These are phyloP conservation scores for Dactylellina parvicollis DNA, from an alignment of 2,329 filamentous ascomycete species.

Conservation along the genomic window DNA sequence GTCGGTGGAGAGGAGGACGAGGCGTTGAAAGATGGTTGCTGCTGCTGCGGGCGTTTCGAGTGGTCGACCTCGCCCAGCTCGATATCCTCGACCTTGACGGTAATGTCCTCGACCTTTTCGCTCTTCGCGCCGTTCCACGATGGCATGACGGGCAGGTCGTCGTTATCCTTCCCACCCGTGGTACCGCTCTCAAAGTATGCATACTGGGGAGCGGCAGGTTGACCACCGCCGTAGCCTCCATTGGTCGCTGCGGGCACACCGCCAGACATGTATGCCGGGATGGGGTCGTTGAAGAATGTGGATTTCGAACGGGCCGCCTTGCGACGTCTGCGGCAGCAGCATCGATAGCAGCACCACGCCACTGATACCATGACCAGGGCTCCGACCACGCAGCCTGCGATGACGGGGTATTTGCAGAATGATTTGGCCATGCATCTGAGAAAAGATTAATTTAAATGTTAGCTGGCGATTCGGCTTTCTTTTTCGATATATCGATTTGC, in stretches of 20 bases:
- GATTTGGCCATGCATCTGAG: conserved; percentile 47
- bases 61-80: conserved; percentile 45
- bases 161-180: conserved; percentile 43
- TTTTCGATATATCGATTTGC: no score
- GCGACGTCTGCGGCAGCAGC: conserved; percentile 51
- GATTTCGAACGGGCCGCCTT: conserved; percentile 40
- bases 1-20: conserved; percentile 26
- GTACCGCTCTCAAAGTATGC: conserved; percentile 56
- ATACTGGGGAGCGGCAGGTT: conserved; percentile 54
- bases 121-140: conserved; percentile 55
- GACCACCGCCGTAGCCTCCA: neutral
- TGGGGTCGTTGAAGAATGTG: conserved; percentile 49
- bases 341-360: conserved; percentile 57
- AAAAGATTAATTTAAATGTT: neutral
- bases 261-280: conserved; percentile 43
- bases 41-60: neutral
- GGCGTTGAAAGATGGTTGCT: neutral
- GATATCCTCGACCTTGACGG: conserved; percentile 47
- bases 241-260: neutral
- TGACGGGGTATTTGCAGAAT: conserved; percentile 57
- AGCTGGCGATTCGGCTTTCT: neutral
- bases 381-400: conserved; percentile 56
- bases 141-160: conserved; percentile 58
- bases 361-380: conserved; percentile 56
- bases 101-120: conserved; percentile 54